Evolutionary conservation across 805 yeast genomes (phyloP).

Genomic region (Clavispora phyllophila): DNA sequence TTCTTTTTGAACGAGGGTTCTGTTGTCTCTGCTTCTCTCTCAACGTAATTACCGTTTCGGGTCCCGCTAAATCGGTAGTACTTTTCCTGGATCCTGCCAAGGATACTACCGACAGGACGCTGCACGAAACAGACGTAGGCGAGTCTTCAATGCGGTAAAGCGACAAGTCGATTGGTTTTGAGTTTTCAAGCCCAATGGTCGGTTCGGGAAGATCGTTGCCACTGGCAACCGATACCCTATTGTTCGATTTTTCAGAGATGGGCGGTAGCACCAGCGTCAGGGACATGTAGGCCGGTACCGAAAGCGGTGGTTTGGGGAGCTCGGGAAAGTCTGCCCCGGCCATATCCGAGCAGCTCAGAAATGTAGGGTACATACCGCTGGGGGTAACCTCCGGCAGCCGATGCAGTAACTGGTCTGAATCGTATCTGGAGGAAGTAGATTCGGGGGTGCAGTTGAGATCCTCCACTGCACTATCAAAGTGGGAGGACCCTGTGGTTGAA

Average conservation of each 20-base stretch:
- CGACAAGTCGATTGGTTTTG: neutral
- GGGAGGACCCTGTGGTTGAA: too few relatives aligned
- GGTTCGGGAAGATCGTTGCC: conserved; percentile 3
- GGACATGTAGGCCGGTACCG: neutral
- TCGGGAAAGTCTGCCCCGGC: neutral
- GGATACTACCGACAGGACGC: neutral
- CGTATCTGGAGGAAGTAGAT: neutral
- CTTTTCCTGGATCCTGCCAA: neutral
- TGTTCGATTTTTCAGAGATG: neutral
- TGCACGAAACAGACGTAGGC: neutral
- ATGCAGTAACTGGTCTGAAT: neutral
- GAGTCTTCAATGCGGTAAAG: neutral
- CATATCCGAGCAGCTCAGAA: neutral
- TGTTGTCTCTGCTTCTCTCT: neutral
- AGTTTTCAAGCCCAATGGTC: conserved; percentile 2
- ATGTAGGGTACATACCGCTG: neutral
- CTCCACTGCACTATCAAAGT: neutral
- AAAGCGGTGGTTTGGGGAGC: neutral
- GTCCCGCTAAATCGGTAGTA: neutral
- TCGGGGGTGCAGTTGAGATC: neutral
- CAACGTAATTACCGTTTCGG: neutral
- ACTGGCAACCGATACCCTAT: neutral
- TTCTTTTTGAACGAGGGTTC: neutral
- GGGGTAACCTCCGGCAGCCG: neutral
- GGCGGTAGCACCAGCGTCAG: neutral